A percentile compares a stretch with the other conserved stretches of the same genome.
Evolutionary conservation across 345 rosid species (phyloP).

Genomic region (Boechera retrofracta): DNA sequence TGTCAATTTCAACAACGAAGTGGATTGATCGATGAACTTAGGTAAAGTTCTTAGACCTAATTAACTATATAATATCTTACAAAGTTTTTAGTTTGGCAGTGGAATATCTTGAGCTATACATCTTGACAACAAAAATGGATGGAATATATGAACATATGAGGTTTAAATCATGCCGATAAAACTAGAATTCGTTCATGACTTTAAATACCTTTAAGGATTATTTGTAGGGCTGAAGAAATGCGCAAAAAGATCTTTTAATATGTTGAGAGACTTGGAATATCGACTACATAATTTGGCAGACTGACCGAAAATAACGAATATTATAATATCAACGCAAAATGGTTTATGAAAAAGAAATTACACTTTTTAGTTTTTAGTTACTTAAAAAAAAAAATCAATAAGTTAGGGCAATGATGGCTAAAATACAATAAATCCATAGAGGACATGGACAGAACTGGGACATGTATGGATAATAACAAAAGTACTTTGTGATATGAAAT

Average conservation of each 20-base stretch:
- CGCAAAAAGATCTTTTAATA: neutral
- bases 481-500: neutral
- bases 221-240: neutral
- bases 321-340: neutral
- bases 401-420: neutral
- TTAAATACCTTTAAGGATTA: too few species aligned
- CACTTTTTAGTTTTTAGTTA: neutral
- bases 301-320: neutral
- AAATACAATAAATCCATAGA: neutral
- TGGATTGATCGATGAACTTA: constrained; percentile 8
- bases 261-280: neutral
- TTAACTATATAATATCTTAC: neutral
- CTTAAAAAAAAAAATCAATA: neutral
- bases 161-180: neutral
- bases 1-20: neutral
- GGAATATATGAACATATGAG: neutral
- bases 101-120: neutral
- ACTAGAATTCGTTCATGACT: neutral
- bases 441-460: neutral
- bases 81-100: constrained; percentile 11
- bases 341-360: neutral
- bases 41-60: constrained; percentile 1
- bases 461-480: constrained; percentile 20
- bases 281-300: neutral
- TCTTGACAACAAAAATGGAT: constrained; percentile 3